These are phyloP conservation scores for Saccharum hybrid DNA, from an alignment of 202 grass and related monocot species.

Conservation along the genomic window DNA sequence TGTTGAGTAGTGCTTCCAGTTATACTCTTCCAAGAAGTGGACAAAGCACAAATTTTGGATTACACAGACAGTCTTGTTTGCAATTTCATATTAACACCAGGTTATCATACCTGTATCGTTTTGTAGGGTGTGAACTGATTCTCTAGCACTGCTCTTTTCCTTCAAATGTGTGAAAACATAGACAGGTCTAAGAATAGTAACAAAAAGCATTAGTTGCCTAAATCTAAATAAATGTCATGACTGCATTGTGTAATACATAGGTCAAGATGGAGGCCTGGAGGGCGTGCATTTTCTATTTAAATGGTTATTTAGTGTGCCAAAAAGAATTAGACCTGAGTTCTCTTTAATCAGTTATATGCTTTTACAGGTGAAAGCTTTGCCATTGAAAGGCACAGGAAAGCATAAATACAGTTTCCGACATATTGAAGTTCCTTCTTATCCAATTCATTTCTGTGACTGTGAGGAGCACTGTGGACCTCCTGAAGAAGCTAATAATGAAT, in stretches of 20 bases:
- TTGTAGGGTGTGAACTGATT: neutral
- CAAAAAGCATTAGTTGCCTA: constrained; percentile 7
- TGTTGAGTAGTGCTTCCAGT: neutral
- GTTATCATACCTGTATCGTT: neutral
- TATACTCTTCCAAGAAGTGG: neutral
- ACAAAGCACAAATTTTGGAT: neutral
- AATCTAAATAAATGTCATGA: constrained; percentile 22
- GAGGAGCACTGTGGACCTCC: constrained; percentile 84
- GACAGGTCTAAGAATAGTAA: neutral
- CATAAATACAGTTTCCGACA: constrained; percentile 96
- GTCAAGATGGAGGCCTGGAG: neutral
- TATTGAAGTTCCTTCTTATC: constrained; percentile 73
- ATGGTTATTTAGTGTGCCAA: constrained; percentile 14
- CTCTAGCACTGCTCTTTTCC: neutral
- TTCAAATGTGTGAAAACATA: neutral
- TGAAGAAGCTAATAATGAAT: constrained; percentile 70
- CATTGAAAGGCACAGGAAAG: constrained; percentile 89
- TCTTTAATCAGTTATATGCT: constrained; percentile 28
- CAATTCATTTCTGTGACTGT: constrained; percentile 98
- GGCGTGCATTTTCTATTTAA: constrained; percentile 6
- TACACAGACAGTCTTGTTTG: neutral
- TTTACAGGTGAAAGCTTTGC: constrained; percentile 70
- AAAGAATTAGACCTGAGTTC: neutral
- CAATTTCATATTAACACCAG: neutral
- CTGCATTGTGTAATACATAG: constrained; percentile 28